Evolutionary conservation across 2,329 filamentous ascomycete species (phyloP).

Genomic region (Colletotrichum abscissum): DNA sequence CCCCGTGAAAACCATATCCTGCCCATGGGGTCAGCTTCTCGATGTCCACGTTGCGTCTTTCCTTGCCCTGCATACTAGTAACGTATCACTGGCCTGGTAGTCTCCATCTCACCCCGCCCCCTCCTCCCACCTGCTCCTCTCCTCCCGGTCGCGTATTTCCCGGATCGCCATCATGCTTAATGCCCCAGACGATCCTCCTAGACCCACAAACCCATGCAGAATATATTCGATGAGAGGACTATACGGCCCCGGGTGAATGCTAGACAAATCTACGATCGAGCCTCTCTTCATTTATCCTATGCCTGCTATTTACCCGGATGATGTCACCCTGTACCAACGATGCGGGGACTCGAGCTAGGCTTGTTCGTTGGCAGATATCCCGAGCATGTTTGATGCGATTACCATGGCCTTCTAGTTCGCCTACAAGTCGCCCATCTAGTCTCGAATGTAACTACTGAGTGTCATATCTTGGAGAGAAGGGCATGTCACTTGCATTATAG

Average conservation of each 20-base stretch:
- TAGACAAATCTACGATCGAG: background rate
- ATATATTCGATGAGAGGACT: background rate
- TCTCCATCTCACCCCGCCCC: background rate
- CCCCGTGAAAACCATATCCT: background rate
- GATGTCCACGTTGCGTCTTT: background rate
- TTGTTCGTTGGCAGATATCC: background rate
- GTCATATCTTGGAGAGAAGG: no score
- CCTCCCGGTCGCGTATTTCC: background rate
- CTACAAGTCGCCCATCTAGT: background rate
- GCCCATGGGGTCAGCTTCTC: background rate
- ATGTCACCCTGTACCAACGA: background rate
- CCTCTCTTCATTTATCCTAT: background rate
- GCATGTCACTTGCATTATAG: no score
- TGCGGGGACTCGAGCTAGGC: slow-evolving; percentile 5
- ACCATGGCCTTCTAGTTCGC: background rate
- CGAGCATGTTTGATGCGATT: background rate
- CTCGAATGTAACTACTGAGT: background rate
- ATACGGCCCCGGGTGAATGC: background rate
- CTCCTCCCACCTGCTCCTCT: background rate
- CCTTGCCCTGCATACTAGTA: background rate
- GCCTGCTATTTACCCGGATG: slow-evolving; percentile 3
- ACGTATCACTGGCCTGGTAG: background rate
- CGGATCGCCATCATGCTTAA: background rate
- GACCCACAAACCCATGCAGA: background rate
- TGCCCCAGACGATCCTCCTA: background rate